Evolutionary conservation across 495 filamentous ascomycete genomes (phyloP).

Genomic region (Aspergillus nanangensis): DNA sequence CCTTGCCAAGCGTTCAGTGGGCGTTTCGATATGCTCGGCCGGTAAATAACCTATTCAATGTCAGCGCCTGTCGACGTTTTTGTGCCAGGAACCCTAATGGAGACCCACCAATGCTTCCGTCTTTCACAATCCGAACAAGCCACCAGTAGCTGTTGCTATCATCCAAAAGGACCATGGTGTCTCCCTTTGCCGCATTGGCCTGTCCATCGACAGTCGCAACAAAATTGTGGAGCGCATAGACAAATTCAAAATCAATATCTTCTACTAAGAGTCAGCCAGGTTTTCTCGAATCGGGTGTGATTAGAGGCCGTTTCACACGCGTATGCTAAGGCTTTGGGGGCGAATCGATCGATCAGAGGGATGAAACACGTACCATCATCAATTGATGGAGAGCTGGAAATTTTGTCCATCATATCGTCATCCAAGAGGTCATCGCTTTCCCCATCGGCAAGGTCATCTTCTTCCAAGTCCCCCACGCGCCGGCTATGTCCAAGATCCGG

Average conservation of each 20-base stretch:
- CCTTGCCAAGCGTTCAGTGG: constrained; percentile 87
- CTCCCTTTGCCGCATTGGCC: constrained; percentile 95
- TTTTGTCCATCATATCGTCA: constrained; percentile 93
- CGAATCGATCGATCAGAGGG: too few species aligned
- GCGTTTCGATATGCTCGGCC: constrained; percentile 98
- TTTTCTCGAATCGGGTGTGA: not conserved
- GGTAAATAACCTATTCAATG: constrained; percentile 74
- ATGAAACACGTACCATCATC: constrained; percentile 80
- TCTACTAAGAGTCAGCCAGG: constrained; percentile 71
- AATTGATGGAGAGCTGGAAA: constrained; percentile 96
- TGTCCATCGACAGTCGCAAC: constrained; percentile 97
- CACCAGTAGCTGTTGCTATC: constrained; percentile 99
- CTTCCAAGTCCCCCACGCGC: too few species aligned
- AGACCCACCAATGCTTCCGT: constrained; percentile 85
- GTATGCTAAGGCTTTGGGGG: constrained; percentile 9
- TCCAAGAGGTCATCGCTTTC: constrained; percentile 76
- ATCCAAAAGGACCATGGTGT: constrained; percentile 99
- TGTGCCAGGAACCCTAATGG: not conserved
- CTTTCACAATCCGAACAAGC: constrained; percentile 95
- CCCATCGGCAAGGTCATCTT: constrained; percentile 65
- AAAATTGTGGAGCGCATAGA: constrained; percentile 97
- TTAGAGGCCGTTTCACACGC: constrained; percentile 6
- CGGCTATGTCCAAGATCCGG: too few species aligned
- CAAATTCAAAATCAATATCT: constrained; percentile 99
- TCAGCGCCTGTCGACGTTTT: constrained; percentile 17